Percentiles rank a stretch among this genome's conserved stretches.
Evolutionary conservation across 23 red algal species (phyloP).

Genomic region (Gracilaria gracilis): DNA sequence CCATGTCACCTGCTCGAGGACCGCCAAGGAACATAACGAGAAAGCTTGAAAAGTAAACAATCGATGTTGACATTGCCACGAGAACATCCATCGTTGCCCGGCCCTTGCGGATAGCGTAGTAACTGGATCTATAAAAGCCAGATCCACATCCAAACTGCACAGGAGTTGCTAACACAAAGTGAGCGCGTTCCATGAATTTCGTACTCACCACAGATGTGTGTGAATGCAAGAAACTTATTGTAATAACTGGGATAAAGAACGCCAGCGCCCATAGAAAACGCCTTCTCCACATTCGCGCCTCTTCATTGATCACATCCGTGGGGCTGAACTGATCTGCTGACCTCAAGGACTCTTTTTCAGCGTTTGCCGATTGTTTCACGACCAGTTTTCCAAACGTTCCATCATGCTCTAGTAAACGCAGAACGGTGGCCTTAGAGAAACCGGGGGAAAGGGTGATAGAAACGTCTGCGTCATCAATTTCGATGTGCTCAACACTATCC

Average conservation of each 20-base stretch:
- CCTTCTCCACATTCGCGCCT: constrained; percentile 59
- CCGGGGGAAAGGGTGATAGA: constrained; percentile 27
- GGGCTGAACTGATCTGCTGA: constrained; percentile 30
- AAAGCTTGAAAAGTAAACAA: constrained; percentile 88
- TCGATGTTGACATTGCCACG: constrained; percentile 85
- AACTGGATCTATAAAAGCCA: constrained; percentile 93
- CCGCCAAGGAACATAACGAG: constrained; percentile 61
- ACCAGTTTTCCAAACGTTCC: constrained; percentile 66
- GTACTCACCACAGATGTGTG: constrained; percentile 45
- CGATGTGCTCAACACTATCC: constrained; percentile 23
- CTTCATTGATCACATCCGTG: constrained; percentile 69
- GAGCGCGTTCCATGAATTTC: constrained; percentile 37
- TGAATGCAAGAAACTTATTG: constrained; percentile 60
- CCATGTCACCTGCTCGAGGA: constrained; percentile 18
- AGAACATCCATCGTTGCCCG: constrained; percentile 97
- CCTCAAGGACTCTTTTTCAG: constrained; percentile 17
- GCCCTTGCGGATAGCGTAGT: constrained; percentile 85
- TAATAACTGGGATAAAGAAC: constrained; percentile 83
- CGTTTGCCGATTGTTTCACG: constrained; percentile 34
- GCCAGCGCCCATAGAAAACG: constrained; percentile 79
- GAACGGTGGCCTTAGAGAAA: constrained; percentile 39
- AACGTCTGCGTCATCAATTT: constrained; percentile 1
- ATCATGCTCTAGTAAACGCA: constrained; percentile 47
- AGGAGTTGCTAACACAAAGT: constrained; percentile 82
- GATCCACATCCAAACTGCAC: constrained; percentile 89